phyloP scores from a whole-genome alignment of 2,329 filamentous ascomycete species.

The Claviceps sp. region DNA sequence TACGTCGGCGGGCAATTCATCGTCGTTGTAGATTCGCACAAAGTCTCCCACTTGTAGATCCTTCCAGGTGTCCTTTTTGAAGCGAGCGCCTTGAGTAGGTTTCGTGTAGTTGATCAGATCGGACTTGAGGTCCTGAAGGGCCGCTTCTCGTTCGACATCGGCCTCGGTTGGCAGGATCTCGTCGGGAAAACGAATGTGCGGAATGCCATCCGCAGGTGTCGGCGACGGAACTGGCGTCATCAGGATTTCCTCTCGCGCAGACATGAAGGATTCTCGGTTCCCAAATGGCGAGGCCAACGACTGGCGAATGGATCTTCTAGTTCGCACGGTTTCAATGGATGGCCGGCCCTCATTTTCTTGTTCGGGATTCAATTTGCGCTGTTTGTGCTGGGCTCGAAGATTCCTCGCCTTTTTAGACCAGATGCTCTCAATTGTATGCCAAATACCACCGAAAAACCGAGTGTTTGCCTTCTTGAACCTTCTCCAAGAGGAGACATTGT shows the following conservation, averaged over 20 bases:
- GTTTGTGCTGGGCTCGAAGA: constrained; percentile 35
- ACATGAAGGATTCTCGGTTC: constrained; percentile 38
- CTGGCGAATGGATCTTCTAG: constrained; percentile 21
- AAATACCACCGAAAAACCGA: constrained; percentile 40
- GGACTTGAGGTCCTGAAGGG: constrained; percentile 33
- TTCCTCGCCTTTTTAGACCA: constrained; percentile 38
- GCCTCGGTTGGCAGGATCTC: constrained; percentile 23
- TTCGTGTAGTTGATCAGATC: constrained; percentile 61
- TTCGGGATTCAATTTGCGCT: constrained; percentile 8
- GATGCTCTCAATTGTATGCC: constrained; percentile 29
- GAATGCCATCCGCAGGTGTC: constrained; percentile 29
- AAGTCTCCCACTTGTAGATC: constrained; percentile 91
- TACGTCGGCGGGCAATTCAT: constrained; percentile 87
- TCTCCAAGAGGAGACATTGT: constrained; percentile 76
- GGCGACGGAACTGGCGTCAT: constrained; percentile 94
- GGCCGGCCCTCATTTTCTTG: constrained; percentile 41
- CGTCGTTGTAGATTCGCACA: constrained; percentile 89
- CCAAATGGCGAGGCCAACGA: constrained; percentile 37
- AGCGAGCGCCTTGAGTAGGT: constrained; percentile 57
- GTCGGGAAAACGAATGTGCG: constrained; percentile 26
- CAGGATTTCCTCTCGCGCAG: constrained; percentile 61
- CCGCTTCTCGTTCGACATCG: constrained; percentile 20
- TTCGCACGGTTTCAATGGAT: constrained; percentile 35
- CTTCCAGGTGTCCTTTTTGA: constrained; percentile 93
- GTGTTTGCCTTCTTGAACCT: constrained; percentile 81